phyloP scores from a whole-genome alignment of 2,329 filamentous ascomycete species.

The Penicillium concentricum region DNA sequence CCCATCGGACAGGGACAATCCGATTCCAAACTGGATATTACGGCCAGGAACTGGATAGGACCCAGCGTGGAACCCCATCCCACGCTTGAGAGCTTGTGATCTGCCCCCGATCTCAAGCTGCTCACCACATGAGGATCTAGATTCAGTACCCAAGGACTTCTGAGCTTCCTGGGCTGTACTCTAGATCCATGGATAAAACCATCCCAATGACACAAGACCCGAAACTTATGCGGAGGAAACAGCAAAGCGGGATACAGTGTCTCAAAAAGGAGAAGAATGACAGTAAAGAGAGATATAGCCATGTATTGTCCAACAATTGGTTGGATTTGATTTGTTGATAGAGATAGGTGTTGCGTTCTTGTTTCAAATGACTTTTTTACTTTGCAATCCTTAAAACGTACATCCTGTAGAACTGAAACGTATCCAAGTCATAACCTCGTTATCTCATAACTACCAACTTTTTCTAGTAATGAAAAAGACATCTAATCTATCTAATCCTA shows the following conservation, averaged over 20 bases:
- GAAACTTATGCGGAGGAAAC: conserved; percentile 5
- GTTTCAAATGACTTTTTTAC: background rate
- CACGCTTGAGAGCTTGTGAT: background rate
- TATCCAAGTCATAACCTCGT: conserved; percentile 7
- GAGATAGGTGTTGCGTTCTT: conserved; percentile 1
- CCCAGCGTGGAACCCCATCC: background rate
- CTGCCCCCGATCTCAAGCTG: background rate
- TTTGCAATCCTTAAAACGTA: background rate
- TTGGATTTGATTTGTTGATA: conserved; percentile 5
- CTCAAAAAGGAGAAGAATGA: conserved; percentile 7
- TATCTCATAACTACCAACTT: conserved; percentile 1
- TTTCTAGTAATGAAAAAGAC: background rate
- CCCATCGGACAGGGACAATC: background rate
- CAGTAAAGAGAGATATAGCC: background rate
- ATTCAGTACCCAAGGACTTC: background rate
- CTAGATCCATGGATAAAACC: background rate
- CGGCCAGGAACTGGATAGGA: conserved; percentile 7
- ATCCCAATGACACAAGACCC: conserved; percentile 1
- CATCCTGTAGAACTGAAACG: background rate
- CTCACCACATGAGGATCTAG: background rate
- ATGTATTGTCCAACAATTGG: conserved; percentile 2
- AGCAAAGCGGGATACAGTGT: conserved; percentile 3
- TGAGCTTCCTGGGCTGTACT: background rate
- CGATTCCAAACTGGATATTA: background rate
- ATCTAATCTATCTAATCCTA: background rate